phyloP scores from a whole-genome alignment of 208 protist genomes.

The Crithidia fasciculata region DNA sequence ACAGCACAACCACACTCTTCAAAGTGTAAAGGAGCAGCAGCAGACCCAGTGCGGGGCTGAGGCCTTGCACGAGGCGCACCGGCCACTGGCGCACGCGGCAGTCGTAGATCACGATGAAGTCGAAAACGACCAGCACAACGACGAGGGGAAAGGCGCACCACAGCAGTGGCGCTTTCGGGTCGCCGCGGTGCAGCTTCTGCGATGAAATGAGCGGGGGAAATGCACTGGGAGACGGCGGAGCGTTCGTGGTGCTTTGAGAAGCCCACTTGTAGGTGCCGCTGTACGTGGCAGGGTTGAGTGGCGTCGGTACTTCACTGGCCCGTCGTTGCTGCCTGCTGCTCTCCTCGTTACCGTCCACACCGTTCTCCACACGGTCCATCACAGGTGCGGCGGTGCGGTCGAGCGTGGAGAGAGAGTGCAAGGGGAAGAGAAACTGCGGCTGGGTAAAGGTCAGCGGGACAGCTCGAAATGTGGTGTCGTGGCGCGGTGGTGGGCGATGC shows the following conservation, averaged over 20 bases:
- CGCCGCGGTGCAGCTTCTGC: neutral
- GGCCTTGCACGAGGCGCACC: conserved; percentile 12
- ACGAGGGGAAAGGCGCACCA: conserved; percentile 16
- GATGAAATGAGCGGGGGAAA: too few species aligned
- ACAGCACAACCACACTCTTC: conserved; percentile 13
- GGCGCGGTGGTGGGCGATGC: neutral
- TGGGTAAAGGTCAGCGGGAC: conserved; percentile 16
- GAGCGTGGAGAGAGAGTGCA: neutral
- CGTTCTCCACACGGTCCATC: neutral
- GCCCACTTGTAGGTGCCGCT: too few species aligned
- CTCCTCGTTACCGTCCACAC: neutral
- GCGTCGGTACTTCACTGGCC: too few species aligned
- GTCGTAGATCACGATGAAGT: conserved; percentile 8
- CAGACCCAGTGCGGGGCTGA: conserved; percentile 14
- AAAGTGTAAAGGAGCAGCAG: conserved; percentile 8
- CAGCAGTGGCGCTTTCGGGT: conserved; percentile 14
- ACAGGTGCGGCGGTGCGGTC: neutral
- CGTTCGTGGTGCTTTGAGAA: too few species aligned
- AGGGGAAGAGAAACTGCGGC: conserved; percentile 17
- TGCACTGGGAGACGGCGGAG: too few species aligned
- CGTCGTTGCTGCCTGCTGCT: too few species aligned
- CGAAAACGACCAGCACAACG: conserved; percentile 7
- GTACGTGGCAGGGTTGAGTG: too few species aligned
- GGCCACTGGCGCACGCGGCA: conserved; percentile 11
- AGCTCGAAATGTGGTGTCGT: neutral